phyloP scores from a whole-genome alignment of 1,139 yeast species.

The Yamadazyma atlantica region DNA sequence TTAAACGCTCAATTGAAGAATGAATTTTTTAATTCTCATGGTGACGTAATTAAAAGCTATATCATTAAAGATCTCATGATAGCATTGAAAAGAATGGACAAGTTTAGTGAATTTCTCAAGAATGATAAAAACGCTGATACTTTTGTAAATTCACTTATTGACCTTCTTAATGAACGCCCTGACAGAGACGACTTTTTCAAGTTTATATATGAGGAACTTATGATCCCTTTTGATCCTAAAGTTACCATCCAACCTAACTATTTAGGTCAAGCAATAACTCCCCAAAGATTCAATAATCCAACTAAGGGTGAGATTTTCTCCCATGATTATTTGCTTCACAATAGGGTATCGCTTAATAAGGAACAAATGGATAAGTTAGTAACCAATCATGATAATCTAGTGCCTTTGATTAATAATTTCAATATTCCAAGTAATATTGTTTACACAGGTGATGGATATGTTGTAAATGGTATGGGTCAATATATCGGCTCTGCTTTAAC shows the following conservation, averaged over 20 bases:
- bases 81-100: constrained; percentile 10
- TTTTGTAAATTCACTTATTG: constrained; percentile 8
- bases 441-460: constrained; percentile 36
- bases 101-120: constrained; percentile 12
- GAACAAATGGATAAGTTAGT: constrained; percentile 24
- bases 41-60: constrained; percentile 17
- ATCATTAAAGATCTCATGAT: constrained; percentile 21
- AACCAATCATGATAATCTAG: constrained; percentile 25
- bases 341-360: constrained; percentile 20
- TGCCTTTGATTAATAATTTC: constrained; percentile 22
- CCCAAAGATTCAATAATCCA: constrained; percentile 17
- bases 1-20: constrained; percentile 23
- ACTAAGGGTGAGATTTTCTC: constrained; percentile 15
- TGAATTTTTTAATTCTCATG: constrained; percentile 20
- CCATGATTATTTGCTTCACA: constrained; percentile 16
- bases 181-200: constrained; percentile 10
- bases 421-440: constrained; percentile 23
- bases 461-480: constrained; percentile 31
- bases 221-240: constrained; percentile 22
- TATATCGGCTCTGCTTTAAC: constrained; percentile 31
- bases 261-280: constrained; percentile 21
- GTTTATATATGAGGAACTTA: constrained; percentile 18
- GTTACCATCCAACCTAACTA: constrained; percentile 22
- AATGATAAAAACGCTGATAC: constrained; percentile 16
- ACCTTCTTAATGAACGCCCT: constrained; percentile 13